Conservation (phyloP, 2,329 filamentous ascomycete species). For the Botrytis squamosa region DNA sequence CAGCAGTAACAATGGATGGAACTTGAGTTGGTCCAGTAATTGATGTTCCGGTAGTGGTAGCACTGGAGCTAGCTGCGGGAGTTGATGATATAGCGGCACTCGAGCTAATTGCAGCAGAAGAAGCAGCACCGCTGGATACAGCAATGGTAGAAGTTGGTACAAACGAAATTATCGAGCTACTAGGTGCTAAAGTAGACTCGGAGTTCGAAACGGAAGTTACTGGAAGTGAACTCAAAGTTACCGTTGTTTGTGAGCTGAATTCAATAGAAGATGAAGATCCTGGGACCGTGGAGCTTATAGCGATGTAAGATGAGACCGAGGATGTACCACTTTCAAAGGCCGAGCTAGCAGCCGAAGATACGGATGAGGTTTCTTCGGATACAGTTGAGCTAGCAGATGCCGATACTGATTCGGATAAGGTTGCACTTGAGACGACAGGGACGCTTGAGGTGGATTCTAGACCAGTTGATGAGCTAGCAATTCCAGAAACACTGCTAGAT, state of each 20-base stretch:
- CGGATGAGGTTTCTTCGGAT: neutral
- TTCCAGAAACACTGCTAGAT: neutral
- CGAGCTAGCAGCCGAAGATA: neutral
- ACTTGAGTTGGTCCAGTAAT: slow-evolving; percentile 13
- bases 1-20: neutral
- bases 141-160: neutral
- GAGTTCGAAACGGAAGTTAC: neutral
- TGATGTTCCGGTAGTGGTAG: neutral
- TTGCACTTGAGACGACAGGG: neutral
- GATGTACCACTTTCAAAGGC: neutral
- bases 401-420: neutral
- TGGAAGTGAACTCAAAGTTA: neutral
- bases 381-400: neutral
- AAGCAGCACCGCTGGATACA: neutral
- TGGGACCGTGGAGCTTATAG: neutral
- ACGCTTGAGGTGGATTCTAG: neutral
- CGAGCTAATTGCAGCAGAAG: slow-evolving; percentile 3
- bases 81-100: neutral
- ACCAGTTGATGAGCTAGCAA: neutral
- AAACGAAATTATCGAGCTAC: neutral
- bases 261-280: neutral
- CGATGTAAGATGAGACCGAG: neutral
- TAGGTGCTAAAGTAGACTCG: neutral
- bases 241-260: neutral
- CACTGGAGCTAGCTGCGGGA: neutral